These are phyloP conservation scores for Seminavis robusta DNA, from an alignment of 108 stramenopile genomes.

Conservation along the genomic window DNA sequence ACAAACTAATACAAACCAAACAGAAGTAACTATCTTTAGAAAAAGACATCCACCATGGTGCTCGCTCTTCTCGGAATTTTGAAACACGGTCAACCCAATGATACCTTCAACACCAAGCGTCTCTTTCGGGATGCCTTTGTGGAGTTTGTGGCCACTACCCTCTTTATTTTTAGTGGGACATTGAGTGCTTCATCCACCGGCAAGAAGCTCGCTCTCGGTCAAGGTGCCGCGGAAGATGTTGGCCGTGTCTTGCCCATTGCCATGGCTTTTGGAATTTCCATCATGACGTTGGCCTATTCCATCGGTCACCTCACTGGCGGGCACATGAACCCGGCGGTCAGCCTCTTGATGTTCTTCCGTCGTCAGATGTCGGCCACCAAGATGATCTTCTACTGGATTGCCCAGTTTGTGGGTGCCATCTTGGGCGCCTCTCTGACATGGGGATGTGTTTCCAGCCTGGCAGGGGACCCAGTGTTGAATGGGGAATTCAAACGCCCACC, in stretches of 20 bases:
- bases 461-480: conserved; percentile 9
- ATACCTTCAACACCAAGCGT: no score
- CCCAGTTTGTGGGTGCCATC: conserved; percentile 33
- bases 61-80: no score
- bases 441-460: conserved; percentile 19
- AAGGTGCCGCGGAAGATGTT: neutral
- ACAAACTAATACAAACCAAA: no score
- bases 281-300: conserved; percentile 26
- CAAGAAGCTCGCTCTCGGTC: neutral
- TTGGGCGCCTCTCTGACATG: conserved; percentile 23
- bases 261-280: conserved; percentile 32
- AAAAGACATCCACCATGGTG: no score
- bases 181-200: neutral
- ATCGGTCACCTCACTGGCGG: conserved; percentile 39
- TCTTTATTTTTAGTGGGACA: conserved; percentile 10
- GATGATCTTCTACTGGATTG: conserved; percentile 13
- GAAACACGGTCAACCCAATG: no score
- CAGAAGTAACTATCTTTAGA: no score
- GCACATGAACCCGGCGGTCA: conserved; percentile 51
- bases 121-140: no score
- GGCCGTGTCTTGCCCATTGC: conserved; percentile 23
- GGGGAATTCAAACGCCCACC: conserved; percentile 27
- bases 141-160: conserved; percentile 14
- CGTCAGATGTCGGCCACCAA: conserved; percentile 16
- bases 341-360: conserved; percentile 22